A percentile compares a stretch with the other conserved stretches of the same genome.
Conservation (phyloP, 1,139 yeast genomes). For the Yueomyces sp. region DNA sequence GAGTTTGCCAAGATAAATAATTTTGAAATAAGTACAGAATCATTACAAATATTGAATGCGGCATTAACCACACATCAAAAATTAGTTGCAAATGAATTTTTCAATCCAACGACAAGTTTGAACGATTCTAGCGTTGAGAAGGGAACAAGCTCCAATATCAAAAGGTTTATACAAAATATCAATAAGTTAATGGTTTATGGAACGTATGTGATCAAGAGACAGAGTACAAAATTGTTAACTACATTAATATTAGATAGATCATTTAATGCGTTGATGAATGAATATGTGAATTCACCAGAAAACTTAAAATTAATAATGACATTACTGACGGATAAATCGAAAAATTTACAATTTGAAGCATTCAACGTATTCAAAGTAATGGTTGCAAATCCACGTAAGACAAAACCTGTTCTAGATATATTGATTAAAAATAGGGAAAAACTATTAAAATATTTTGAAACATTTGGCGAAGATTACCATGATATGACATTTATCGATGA, state of each 20-base stretch:
- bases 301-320: slow-evolving; percentile 81
- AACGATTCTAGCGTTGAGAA: background rate
- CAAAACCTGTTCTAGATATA: slow-evolving; percentile 68
- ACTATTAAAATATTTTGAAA: slow-evolving; percentile 54
- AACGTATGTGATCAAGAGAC: slow-evolving; percentile 87
- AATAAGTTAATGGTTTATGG: slow-evolving; percentile 60
- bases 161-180: slow-evolving; percentile 44
- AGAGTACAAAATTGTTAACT: slow-evolving; percentile 66
- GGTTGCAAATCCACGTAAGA: slow-evolving; percentile 87
- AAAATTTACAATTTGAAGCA: slow-evolving; percentile 79
- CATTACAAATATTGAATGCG: slow-evolving; percentile 66
- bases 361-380: slow-evolving; percentile 87
- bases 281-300: slow-evolving; percentile 68
- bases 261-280: slow-evolving; percentile 60
- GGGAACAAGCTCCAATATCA: slow-evolving; percentile 28
- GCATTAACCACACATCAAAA: slow-evolving; percentile 57
- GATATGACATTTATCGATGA: slow-evolving; percentile 69
- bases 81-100: slow-evolving; percentile 52
- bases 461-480: slow-evolving; percentile 47
- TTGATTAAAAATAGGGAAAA: slow-evolving; percentile 71
- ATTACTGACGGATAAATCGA: slow-evolving; percentile 74
- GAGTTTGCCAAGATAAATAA: slow-evolving; percentile 61
- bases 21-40: slow-evolving; percentile 84
- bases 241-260: slow-evolving; percentile 64
- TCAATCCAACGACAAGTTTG: slow-evolving; percentile 27